phyloP scores from a whole-genome alignment of 345 rosid genomes.

The Lenwebbia sp. region DNA sequence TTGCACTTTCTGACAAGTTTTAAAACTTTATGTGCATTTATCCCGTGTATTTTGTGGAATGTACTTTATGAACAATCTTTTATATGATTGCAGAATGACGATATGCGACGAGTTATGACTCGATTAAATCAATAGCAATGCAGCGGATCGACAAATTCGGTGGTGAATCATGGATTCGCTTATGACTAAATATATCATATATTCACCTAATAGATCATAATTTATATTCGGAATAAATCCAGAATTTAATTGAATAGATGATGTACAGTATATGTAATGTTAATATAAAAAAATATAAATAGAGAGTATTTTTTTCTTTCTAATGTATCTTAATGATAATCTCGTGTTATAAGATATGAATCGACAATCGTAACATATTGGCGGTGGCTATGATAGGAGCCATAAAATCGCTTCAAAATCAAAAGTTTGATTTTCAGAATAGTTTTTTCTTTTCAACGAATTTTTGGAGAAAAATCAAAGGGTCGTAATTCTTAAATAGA shows the following conservation, averaged over 20 bases:
- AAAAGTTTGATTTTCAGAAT: neutral
- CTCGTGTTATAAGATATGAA: neutral
- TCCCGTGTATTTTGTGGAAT: too few relatives aligned
- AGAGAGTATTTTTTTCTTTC: too few relatives aligned
- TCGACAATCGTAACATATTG: neutral
- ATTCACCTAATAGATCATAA: too few relatives aligned
- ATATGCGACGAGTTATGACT: neutral
- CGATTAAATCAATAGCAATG: neutral
- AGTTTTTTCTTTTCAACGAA: neutral
- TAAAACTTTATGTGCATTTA: too few relatives aligned
- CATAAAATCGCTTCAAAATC: neutral
- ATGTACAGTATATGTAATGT: too few relatives aligned
- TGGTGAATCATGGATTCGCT: neutral
- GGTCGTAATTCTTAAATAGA: neutral
- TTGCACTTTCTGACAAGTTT: too few relatives aligned
- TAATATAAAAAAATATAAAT: too few relatives aligned
- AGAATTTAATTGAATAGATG: too few relatives aligned
- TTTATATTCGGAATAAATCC: too few relatives aligned
- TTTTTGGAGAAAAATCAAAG: neutral
- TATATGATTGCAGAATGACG: neutral
- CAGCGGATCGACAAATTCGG: fast-evolving
- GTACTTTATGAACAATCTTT: neutral
- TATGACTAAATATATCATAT: neutral
- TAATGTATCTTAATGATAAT: neutral
- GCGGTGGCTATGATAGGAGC: too few relatives aligned